A percentile compares a stretch with the other conserved stretches of the same genome.
Evolutionary conservation across 2,329 filamentous ascomycete genomes (phyloP).

Genomic region (Scopulariopsis brevicaulis): DNA sequence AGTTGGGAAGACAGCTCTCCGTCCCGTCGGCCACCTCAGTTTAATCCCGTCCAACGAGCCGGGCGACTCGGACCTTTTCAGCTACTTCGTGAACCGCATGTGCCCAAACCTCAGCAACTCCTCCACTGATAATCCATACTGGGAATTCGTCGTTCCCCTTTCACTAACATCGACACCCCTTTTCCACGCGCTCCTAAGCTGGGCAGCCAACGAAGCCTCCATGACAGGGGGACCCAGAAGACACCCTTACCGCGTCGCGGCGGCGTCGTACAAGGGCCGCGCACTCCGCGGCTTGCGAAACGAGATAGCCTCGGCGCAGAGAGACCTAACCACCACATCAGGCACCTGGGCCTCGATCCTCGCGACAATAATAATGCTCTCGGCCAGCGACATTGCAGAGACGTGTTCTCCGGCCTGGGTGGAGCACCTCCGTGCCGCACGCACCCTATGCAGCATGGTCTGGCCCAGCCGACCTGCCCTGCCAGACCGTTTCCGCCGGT

Average conservation of each 20-base stretch:
- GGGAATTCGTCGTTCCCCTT: not conserved
- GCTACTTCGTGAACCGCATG: not conserved
- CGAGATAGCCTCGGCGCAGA: not conserved
- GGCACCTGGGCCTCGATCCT: not conserved
- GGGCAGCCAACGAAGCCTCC: not conserved
- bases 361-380: not conserved
- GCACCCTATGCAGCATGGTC: not conserved
- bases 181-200: not conserved
- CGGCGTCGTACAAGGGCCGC: not conserved
- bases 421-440: not conserved
- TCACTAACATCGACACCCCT: not conserved
- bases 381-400: not conserved
- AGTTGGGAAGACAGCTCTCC: no score
- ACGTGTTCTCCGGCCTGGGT: not conserved
- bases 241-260: not conserved
- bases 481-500: not conserved
- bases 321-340: not conserved
- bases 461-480: not conserved
- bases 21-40: no score
- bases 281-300: not conserved
- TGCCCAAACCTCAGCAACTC: slow-evolving; percentile 1
- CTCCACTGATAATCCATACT: not conserved
- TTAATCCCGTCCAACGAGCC: no score
- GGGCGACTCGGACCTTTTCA: not conserved
- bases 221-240: not conserved